These are phyloP conservation scores for Fagus sylvatica DNA, from an alignment of 306 rosid genomes.

Conservation along the genomic window DNA sequence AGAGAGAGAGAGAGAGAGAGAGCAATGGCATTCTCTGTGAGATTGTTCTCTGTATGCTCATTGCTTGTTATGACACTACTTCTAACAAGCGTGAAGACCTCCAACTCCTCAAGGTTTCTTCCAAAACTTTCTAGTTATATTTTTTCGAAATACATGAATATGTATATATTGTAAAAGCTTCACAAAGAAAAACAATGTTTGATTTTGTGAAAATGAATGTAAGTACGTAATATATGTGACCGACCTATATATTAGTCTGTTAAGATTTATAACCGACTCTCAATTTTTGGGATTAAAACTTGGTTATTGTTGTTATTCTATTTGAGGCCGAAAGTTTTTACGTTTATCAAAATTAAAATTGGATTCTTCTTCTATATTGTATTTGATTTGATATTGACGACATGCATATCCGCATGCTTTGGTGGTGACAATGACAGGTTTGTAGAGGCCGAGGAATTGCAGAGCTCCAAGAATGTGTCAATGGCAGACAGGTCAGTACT, in stretches of 20 bases:
- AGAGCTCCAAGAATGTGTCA: conserved; percentile 59
- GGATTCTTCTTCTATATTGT: too few species aligned
- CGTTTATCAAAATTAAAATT: too few species aligned
- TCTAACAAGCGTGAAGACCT: conserved; percentile 32
- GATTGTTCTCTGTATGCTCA: conserved; percentile 21
- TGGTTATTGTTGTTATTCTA: too few species aligned
- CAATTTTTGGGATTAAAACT: too few species aligned
- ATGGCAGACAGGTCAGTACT: conserved; percentile 70
- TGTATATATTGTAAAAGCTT: not conserved
- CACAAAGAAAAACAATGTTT: not conserved
- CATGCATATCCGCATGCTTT: not conserved
- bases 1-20: conserved; percentile 8
- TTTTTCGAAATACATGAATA: not conserved
- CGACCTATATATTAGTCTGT: too few species aligned
- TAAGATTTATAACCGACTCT: too few species aligned
- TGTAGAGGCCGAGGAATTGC: conserved; percentile 38
- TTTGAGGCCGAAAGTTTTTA: too few species aligned
- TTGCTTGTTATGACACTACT: conserved; percentile 29
- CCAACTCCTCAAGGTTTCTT: conserved; percentile 45
- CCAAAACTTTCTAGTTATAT: not conserved
- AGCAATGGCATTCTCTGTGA: conserved; percentile 54
- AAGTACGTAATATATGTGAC: too few species aligned
- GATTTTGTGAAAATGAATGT: not conserved
- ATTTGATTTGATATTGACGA: too few species aligned
- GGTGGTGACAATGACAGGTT: conserved; percentile 29